Evolutionary conservation across 2,329 filamentous ascomycete genomes (phyloP), one percentile per base, ranked within the genome.

Genomic region (Exophiala spinifera): DNA sequence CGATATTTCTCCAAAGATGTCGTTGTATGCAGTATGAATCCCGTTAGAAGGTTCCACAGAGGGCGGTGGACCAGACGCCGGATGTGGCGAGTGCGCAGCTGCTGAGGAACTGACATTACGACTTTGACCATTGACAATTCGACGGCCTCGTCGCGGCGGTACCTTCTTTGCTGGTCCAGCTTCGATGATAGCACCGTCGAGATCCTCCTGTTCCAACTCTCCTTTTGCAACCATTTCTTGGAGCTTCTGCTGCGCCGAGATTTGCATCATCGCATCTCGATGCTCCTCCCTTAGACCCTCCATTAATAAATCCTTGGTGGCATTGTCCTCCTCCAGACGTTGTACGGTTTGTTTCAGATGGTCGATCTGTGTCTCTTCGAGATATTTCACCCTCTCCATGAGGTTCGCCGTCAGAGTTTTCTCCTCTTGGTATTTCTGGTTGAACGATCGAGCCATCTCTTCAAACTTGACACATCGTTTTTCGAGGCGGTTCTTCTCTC

Each of bases 121-220:
- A 25, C 17, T 31, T 13, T 17, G 28, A 19, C 28, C 34, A 21
- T 56, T 52, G 3, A 45, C 25, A 2, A 15, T 33, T 37, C 43
- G 57, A 34, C 42, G 45, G 3, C 46, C 33, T 36, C 37, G 51
- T n/a, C 51, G 19, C 14, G 47, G 15, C n/a, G 39, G 46, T 28
- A 55, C 51, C 46, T 57, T 57, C 43, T 50, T 46, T 5, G 56
- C 57, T 14, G 57, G 57, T 25, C 57, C 57, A 42, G 57, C 57
- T 25, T 60, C 51, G n/a, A 60, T 60, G 33, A 60, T 55, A 4
- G 62, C 61, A 31, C 62, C 62, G 14, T 61, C 61, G 10, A 64
- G 81, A 67, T 96, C 95, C 78, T 91, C 87, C 69, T 95, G 91
- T 61, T 85, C 83, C 40, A 96, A 72, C 62, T 95, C 90, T 36